A percentile compares a stretch with the other conserved stretches of the same genome.
Evolutionary conservation across 805 yeast species (phyloP).

Genomic region (Ogataea saltuana): DNA sequence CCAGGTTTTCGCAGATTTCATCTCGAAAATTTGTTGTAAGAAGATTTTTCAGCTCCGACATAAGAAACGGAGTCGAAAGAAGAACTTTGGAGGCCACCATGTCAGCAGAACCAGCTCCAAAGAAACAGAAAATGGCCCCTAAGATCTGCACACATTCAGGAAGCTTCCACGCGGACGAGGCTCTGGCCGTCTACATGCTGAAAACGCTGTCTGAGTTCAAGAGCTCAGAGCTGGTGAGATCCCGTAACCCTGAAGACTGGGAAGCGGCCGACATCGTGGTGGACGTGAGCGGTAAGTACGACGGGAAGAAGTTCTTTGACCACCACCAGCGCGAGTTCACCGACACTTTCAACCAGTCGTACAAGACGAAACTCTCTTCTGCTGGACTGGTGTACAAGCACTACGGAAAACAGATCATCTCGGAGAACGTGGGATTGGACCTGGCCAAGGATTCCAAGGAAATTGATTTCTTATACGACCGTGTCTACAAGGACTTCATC

Average conservation of each 20-base stretch:
- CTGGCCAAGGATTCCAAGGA: slow-evolving; percentile 37
- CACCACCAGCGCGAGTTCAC: slow-evolving; percentile 94
- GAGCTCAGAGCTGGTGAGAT: slow-evolving; percentile 71
- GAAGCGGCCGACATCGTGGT: slow-evolving; percentile 89
- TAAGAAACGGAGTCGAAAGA: not conserved
- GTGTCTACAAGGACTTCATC: slow-evolving; percentile 81
- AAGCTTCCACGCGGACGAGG: slow-evolving; percentile 95
- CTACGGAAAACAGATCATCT: slow-evolving; percentile 70
- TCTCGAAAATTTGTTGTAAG: slow-evolving; percentile 1
- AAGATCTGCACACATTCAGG: slow-evolving; percentile 92
- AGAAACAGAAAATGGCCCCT: slow-evolving; percentile 34
- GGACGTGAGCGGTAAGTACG: slow-evolving; percentile 92
- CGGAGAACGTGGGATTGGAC: slow-evolving; percentile 47
- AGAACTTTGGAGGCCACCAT: not conserved
- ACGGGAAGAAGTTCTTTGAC: slow-evolving; percentile 81
- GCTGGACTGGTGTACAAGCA: slow-evolving; percentile 94
- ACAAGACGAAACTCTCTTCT: slow-evolving; percentile 79
- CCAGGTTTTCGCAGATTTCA: not conserved
- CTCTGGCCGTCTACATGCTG: slow-evolving; percentile 88
- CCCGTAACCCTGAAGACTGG: slow-evolving; percentile 81
- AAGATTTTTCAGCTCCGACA: not conserved
- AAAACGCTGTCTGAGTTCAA: slow-evolving; percentile 66
- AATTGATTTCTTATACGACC: slow-evolving; percentile 67
- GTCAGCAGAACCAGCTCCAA: slow-evolving; percentile 10
- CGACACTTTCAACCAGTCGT: slow-evolving; percentile 65